Evolutionary conservation across 495 filamentous ascomycete genomes (phyloP).

Genomic region (Gamarada debralockiae): DNA sequence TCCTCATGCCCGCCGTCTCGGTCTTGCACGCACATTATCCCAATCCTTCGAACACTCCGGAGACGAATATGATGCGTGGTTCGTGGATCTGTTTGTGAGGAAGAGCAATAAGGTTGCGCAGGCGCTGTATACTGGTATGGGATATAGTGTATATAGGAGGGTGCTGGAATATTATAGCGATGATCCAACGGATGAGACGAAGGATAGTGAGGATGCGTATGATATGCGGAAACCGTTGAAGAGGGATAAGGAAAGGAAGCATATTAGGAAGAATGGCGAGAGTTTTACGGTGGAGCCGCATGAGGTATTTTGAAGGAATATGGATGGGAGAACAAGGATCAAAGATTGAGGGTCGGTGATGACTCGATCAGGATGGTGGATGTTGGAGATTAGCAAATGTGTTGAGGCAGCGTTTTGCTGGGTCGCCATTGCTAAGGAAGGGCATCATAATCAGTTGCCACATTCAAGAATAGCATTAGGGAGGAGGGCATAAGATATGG

Average conservation of each 20-base stretch:
- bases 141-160: conserved; percentile 80
- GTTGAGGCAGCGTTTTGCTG: too few relatives aligned
- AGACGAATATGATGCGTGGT: conserved; percentile 82
- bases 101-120: conserved; percentile 84
- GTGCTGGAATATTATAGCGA: conserved; percentile 92
- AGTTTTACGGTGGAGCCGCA: conserved; percentile 72
- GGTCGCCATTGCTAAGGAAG: too few relatives aligned
- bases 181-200: conserved; percentile 48
- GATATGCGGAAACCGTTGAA: conserved; percentile 93
- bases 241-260: conserved; percentile 72
- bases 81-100: conserved; percentile 91
- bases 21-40: conserved; percentile 77
- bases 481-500: too few relatives aligned
- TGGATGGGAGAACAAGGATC: too few relatives aligned
- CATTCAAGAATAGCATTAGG: too few relatives aligned
- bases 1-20: conserved; percentile 77
- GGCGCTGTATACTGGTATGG: conserved; percentile 84
- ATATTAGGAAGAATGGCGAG: conserved; percentile 81
- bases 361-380: too few relatives aligned
- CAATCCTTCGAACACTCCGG: conserved; percentile 73
- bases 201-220: conserved; percentile 76
- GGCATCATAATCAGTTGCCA: too few relatives aligned
- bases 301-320: conserved; percentile 76
- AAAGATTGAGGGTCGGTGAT: too few relatives aligned
- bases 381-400: too few relatives aligned